These are phyloP conservation scores for Phytophthora colocasiae DNA, from an alignment of 352 stramenopile species.

Conservation along the genomic window DNA sequence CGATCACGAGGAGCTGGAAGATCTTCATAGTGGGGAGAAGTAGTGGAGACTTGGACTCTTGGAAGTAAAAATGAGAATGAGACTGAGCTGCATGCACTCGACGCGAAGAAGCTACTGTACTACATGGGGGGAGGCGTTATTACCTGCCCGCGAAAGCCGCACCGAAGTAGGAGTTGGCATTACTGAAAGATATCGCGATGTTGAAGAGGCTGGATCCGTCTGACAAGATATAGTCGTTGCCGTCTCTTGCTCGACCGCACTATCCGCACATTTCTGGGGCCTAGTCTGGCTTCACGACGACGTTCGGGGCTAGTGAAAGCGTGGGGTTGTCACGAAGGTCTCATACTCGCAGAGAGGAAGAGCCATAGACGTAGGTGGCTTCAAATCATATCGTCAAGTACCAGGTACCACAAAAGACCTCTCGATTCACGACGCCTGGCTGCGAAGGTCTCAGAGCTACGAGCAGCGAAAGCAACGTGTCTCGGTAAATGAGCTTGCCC, in stretches of 20 bases:
- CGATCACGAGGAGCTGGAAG: constrained; percentile 36
- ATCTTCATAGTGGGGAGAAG: constrained; percentile 35
- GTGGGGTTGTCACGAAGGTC: constrained; percentile 9
- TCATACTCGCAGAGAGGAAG: constrained; percentile 13
- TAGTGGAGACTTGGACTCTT: constrained; percentile 23
- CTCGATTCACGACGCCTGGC: constrained; percentile 6
- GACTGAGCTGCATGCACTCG: not conserved
- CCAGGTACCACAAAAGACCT: not conserved
- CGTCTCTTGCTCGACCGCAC: constrained; percentile 3
- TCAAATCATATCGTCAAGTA: constrained; percentile 20
- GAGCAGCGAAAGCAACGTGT: constrained; percentile 1
- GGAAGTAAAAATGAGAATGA: constrained; percentile 30
- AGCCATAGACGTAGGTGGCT: constrained; percentile 11
- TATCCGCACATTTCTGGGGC: not conserved
- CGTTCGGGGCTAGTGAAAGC: not conserved
- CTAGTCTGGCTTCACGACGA: constrained; percentile 6
- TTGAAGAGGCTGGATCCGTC: constrained; percentile 25
- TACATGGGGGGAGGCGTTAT: too few relatives aligned
- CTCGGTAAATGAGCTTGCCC: not conserved
- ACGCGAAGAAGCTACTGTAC: not conserved
- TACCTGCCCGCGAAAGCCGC: not conserved
- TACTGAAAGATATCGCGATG: constrained; percentile 27
- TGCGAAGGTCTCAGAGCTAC: not conserved
- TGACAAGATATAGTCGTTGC: constrained; percentile 17
- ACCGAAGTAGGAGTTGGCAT: constrained; percentile 3